phyloP scores from a whole-genome alignment of 2,329 filamentous ascomycete genomes.

The Ilyonectria mors-panacis region DNA sequence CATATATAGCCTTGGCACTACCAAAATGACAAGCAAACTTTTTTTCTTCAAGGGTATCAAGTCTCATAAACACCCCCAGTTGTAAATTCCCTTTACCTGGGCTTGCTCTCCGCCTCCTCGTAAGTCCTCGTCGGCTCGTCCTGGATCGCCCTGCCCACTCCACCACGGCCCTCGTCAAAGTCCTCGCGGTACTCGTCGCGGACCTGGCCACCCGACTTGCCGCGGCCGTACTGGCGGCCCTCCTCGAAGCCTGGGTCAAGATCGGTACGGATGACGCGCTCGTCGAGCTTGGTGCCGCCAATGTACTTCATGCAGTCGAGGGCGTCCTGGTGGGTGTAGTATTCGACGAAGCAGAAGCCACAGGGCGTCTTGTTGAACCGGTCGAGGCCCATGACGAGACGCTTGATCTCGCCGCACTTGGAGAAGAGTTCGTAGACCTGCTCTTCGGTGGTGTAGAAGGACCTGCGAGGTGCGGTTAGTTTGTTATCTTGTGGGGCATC shows the following conservation, averaged over 20 bases:
- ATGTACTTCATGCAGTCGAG: conserved; percentile 99
- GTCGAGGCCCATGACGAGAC: conserved; percentile 97
- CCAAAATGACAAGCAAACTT: conserved; percentile 22
- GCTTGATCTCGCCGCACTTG: conserved; percentile 98
- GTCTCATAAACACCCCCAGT: conserved; percentile 25
- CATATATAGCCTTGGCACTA: conserved; percentile 26
- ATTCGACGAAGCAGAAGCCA: conserved; percentile 99
- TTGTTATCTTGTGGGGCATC: conserved; percentile 10
- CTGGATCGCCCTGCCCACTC: conserved; percentile 84
- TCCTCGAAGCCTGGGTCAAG: conserved; percentile 96
- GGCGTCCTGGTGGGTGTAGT: conserved; percentile 97
- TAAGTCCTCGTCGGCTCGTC: conserved; percentile 61
- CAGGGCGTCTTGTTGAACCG: conserved; percentile 98
- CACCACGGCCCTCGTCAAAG: conserved; percentile 94
- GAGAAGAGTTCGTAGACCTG: conserved; percentile 98
- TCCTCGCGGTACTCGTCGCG: conserved; percentile 98
- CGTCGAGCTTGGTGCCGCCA: conserved; percentile 97
- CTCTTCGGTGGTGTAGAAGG: conserved; percentile 98
- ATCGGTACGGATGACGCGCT: conserved; percentile 96
- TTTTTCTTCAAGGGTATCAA: conserved; percentile 46
- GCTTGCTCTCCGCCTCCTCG: conserved; percentile 56
- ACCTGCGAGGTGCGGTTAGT: conserved; percentile 63
- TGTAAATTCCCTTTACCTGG: conserved; percentile 30
- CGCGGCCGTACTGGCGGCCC: conserved; percentile 94
- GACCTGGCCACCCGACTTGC: conserved; percentile 96